These are phyloP conservation scores for Cruciata laevipes DNA, from an alignment of 257 asterid species.

Conservation along the genomic window DNA sequence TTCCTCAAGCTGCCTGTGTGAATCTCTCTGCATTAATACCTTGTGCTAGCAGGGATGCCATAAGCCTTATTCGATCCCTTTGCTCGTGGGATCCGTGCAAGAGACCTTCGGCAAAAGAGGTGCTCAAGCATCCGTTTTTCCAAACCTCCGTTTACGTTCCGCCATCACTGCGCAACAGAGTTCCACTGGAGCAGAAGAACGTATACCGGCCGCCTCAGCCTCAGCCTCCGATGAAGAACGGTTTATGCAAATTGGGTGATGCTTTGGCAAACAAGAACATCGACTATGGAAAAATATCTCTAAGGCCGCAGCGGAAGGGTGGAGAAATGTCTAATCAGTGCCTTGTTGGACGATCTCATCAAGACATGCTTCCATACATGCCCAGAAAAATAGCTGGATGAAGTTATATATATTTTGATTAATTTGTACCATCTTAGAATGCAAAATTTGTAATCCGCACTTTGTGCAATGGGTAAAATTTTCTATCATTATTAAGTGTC, in stretches of 20 bases:
- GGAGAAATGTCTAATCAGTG: constrained; percentile 10
- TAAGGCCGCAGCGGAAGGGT: constrained; percentile 48
- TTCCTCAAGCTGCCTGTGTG: constrained; percentile 45
- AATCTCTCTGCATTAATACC: constrained; percentile 53
- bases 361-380: constrained; percentile 35
- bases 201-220: constrained; percentile 62
- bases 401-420: neutral
- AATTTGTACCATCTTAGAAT: too few relatives aligned
- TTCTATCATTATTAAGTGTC: too few relatives aligned
- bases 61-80: constrained; percentile 59
- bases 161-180: constrained; percentile 56
- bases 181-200: constrained; percentile 31
- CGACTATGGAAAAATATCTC: constrained; percentile 35
- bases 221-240: constrained; percentile 57
- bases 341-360: constrained; percentile 33
- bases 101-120: constrained; percentile 83
- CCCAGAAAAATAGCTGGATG: constrained; percentile 63
- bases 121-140: constrained; percentile 87
- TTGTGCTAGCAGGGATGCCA: constrained; percentile 68
- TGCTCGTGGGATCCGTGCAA: constrained; percentile 92
- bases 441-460: too few relatives aligned
- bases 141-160: constrained; percentile 78
- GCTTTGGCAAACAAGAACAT: constrained; percentile 49
- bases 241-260: constrained; percentile 41
- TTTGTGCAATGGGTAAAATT: too few relatives aligned